phyloP scores from a whole-genome alignment of 2,329 filamentous ascomycete genomes.

The Colletotrichum sp. region DNA sequence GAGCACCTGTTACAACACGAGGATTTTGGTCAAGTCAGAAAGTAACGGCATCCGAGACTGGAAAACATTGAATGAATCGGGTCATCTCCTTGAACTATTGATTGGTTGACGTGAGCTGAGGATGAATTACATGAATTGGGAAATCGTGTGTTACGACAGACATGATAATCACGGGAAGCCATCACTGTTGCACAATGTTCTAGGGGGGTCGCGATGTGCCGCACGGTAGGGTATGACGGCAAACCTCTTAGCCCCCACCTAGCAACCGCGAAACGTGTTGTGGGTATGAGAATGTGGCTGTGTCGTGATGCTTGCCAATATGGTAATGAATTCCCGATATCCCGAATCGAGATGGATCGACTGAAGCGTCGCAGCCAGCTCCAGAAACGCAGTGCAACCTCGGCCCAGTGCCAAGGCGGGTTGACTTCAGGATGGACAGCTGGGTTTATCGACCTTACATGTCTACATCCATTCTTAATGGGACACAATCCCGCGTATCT shows the following conservation, averaged over 20 bases:
- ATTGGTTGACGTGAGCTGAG: background rate
- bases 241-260: background rate
- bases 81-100: background rate
- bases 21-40: background rate
- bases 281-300: background rate
- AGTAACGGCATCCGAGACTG: background rate
- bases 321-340: background rate
- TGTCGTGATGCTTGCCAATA: background rate
- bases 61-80: background rate
- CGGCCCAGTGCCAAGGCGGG: background rate
- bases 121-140: fast-evolving
- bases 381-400: background rate
- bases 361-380: background rate
- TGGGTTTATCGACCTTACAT: background rate
- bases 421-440: background rate
- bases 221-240: background rate
- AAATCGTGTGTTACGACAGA: background rate
- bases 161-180: background rate
- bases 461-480: background rate
- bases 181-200: background rate
- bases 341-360: background rate
- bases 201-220: background rate
- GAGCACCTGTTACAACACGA: background rate
- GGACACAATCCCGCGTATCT: background rate
- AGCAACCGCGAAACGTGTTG: background rate